Evolutionary conservation across 352 stramenopile genomes (phyloP), one percentile per base, ranked within the genome.

Genomic region (Globisporangium middletonii): DNA sequence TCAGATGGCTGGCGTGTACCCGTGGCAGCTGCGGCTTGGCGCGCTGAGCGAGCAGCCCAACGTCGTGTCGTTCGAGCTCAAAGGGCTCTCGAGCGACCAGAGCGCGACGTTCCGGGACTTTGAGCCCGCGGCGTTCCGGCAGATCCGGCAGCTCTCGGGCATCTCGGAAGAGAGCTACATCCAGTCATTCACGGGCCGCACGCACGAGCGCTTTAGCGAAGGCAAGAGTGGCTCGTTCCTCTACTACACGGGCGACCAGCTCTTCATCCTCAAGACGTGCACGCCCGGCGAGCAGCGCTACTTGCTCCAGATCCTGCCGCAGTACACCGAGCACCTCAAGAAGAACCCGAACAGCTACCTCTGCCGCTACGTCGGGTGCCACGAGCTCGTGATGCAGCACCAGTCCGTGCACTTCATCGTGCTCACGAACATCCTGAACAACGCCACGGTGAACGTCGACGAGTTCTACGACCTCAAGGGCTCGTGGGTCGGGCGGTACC

Each of bases 401-500:
- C 80, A 92, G 57, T 89, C 80, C 2, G 75, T 96, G 48, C 69
- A 82, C 30, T 94, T 96, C 51, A 94, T 96, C 54, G 86, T 95
- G 55, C 70, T 96, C 38, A 92, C 81, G 13, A 95, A 94, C 56
- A 90, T 96, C 50, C 64, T 96, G 33, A 90, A 92, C 72, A 95
- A 92, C 61, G 72, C 86, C 35, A 84, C 60, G 2, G 72, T 94
- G 47, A 87, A 91, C 60, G 81, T 96, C 28, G 82, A 96, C 63
- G 86, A 93, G 58, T 81, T 92, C 43, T 96, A 92, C 69, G 87
- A 96, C 35, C 66, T 96, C 53, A 96, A 96, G 58, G 90, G 90
- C 13, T 91, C 82, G n/a, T 97, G 85, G 83, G 85, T 97, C 50
- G 86, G 85, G n/a, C 73, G 86, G 42, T 88, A 89, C 54, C 71